phyloP scores from a whole-genome alignment of 768 basidiomycete species.

The Mycena chlorophos region DNA sequence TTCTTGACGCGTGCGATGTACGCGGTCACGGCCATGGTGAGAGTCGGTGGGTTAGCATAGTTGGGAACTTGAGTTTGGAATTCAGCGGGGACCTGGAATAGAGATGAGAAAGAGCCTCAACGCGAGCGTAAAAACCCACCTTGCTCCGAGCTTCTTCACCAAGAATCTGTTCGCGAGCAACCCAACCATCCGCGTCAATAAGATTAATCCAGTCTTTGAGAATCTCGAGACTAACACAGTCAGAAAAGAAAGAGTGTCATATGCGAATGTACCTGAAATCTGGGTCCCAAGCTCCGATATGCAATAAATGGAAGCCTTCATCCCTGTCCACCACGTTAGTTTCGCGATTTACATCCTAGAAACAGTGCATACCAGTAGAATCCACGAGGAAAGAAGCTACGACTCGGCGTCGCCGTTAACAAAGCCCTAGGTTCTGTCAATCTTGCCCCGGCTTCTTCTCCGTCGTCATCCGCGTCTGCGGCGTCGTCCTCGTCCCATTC shows the following conservation, averaged over 20 bases:
- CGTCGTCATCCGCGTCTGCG: conserved; percentile 37
- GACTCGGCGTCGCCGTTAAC: conserved; percentile 90
- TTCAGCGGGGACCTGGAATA: conserved; percentile 71
- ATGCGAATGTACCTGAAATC: conserved; percentile 62
- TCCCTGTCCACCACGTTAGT: conserved; percentile 58
- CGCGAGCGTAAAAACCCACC: conserved; percentile 36
- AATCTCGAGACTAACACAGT: conserved; percentile 70
- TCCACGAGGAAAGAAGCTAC: conserved; percentile 95
- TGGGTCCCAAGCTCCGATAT: conserved; percentile 92
- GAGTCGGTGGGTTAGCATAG: conserved; percentile 93
- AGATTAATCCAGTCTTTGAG: conserved; percentile 86
- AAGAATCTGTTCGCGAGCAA: conserved; percentile 93
- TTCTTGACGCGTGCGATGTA: conserved; percentile 76
- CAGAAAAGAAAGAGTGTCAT: background rate
- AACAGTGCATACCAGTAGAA: conserved; percentile 80
- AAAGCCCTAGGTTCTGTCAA: conserved; percentile 75
- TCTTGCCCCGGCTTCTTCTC: conserved; percentile 51
- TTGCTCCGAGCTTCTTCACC: conserved; percentile 96
- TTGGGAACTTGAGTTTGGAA: conserved; percentile 93
- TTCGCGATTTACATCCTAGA: conserved; percentile 2
- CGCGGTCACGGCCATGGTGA: conserved; percentile 90
- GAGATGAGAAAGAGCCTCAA: conserved; percentile 1
- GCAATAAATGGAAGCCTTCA: conserved; percentile 92
- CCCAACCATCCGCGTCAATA: conserved; percentile 94
- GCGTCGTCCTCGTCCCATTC: conserved; percentile 84